These are phyloP conservation scores for Ascochyta lentis DNA, from an alignment of 2,329 filamentous ascomycete species.

Conservation along the genomic window DNA sequence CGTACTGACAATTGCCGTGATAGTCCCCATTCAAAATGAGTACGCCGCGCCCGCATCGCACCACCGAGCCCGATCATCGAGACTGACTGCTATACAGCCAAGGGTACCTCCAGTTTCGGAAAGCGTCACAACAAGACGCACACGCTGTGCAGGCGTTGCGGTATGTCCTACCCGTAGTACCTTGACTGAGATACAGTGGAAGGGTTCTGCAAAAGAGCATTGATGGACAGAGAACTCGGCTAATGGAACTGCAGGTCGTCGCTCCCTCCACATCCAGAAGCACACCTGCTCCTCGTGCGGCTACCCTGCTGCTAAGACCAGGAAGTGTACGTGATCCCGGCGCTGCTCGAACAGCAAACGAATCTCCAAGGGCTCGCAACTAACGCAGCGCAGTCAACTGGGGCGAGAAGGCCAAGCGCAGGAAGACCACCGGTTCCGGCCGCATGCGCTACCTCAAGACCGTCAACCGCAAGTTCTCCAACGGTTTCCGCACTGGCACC, in stretches of 20 bases:
- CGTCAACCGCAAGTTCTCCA: slow-evolving; percentile 92
- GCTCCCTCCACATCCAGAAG: slow-evolving; percentile 99
- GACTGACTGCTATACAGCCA: slow-evolving; percentile 64
- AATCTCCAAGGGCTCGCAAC: slow-evolving; percentile 18
- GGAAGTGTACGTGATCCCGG: slow-evolving; percentile 83
- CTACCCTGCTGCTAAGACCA: slow-evolving; percentile 95
- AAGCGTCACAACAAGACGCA: slow-evolving; percentile 98
- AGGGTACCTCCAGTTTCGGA: slow-evolving; percentile 75
- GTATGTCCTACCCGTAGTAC: slow-evolving; percentile 64
- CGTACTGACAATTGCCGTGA: slow-evolving; percentile 29
- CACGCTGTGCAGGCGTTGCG: slow-evolving; percentile 97
- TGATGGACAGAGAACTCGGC: slow-evolving; percentile 21
- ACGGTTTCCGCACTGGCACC: slow-evolving; percentile 91
- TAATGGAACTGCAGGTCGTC: slow-evolving; percentile 70
- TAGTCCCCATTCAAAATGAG: slow-evolving; percentile 64
- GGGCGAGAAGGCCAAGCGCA: slow-evolving; percentile 99
- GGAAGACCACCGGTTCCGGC: slow-evolving; percentile 98
- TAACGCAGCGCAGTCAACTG: slow-evolving; percentile 80
- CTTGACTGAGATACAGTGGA: slow-evolving; percentile 22
- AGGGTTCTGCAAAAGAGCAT: slow-evolving; percentile 22
- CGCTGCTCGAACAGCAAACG: slow-evolving; percentile 5
- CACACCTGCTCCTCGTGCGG: slow-evolving; percentile 95
- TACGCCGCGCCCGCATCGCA: slow-evolving; percentile 51
- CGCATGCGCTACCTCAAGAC: slow-evolving; percentile 95
- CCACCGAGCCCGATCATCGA: slow-evolving; percentile 36